Percentiles rank a stretch among this genome's conserved stretches.
phyloP scores from a whole-genome alignment of 2,329 filamentous ascomycete species.

The Sarocladiaceae sp. region DNA sequence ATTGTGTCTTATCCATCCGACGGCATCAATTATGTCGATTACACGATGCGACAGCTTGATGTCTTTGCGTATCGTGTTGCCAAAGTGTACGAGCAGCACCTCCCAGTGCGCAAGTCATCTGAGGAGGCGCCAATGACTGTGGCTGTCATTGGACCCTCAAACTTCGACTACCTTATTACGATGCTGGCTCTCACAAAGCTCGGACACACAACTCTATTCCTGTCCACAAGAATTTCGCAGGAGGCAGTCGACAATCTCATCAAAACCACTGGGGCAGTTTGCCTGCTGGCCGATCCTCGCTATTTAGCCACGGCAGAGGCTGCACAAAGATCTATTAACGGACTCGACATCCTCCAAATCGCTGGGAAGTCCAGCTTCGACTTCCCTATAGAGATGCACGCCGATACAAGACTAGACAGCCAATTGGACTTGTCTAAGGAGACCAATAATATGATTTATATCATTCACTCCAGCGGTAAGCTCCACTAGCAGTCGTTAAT shows the following conservation, averaged over 20 bases:
- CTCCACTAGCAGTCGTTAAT: conserved; percentile 10
- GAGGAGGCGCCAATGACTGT: conserved; percentile 31
- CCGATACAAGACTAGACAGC: conserved; percentile 18
- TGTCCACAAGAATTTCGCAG: conserved; percentile 30
- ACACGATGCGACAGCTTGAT: conserved; percentile 41
- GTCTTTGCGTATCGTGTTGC: conserved; percentile 27
- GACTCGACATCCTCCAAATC: conserved; percentile 22
- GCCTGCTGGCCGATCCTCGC: conserved; percentile 15
- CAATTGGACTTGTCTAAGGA: conserved; percentile 10
- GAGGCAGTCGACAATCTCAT: conserved; percentile 26
- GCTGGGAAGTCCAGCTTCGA: conserved; percentile 22
- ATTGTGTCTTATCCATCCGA: conserved; percentile 38
- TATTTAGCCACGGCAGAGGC: conserved; percentile 18
- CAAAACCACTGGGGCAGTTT: conserved; percentile 17
- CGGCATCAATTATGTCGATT: conserved; percentile 40
- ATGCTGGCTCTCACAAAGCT: conserved; percentile 50
- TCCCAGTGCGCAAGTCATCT: conserved; percentile 18
- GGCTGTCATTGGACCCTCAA: conserved; percentile 48
- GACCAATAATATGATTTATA: conserved; percentile 22
- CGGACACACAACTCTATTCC: conserved; percentile 43
- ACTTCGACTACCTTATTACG: conserved; percentile 50
- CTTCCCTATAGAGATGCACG: conserved; percentile 9
- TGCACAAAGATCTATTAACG: conserved; percentile 14
- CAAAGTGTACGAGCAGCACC: conserved; percentile 18
- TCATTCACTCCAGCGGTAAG: conserved; percentile 27